Evolutionary conservation across 768 basidiomycete genomes (phyloP), one percentile per base, ranked within the genome.

Genomic region (Pleurotus cornucopiae): DNA sequence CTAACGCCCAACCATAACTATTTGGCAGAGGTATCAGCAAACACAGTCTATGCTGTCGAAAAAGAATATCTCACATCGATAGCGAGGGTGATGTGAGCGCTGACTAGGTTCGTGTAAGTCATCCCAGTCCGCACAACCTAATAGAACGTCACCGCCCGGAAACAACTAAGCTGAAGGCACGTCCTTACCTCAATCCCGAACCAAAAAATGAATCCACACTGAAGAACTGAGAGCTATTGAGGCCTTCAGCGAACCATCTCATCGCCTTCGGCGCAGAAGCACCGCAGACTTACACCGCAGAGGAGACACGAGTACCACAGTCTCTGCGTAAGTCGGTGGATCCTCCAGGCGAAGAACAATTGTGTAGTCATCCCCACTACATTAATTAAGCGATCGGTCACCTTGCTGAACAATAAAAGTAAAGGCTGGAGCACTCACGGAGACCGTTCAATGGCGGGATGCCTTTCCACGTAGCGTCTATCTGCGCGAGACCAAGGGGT

Each of bases 321-420:
- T 2, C 47, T 44, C 14, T 44, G 20, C 11, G 44, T 44, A 4
- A 63, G 37, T 34, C 49, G 54, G 14, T 40, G 51, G 11, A 55
- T 54, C 40, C 52, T 41, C 55, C 62, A 63, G 20, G 55, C 49
- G 41, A 57, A 63, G 49, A 61, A 63, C 7, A 26, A n/a, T 14
- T 63, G 60, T 14, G 54, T 53, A n/a, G 47, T 46, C 14, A 47
- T n/a, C 12, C n/a, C 51, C 13, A 52, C 51, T 52, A 23, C 12
- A 30, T 7, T 3, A 6, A 30, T 30, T 2, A 7, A 6, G 9
- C 30, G 6, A 9, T 6, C 7, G 6, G 30, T 30, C 30, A 30
- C 6, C 30, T 30, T 30, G 30, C 9, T 30, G 30, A 30, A 6
- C 9, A 25, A 7, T 6, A 14, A n/a, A 23, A n/a, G 38, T 20